A percentile compares a stretch with the other conserved stretches of the same genome.
Conservation (phyloP, 1,284 basidiomycete species). For the Entoloma clypeatum region DNA sequence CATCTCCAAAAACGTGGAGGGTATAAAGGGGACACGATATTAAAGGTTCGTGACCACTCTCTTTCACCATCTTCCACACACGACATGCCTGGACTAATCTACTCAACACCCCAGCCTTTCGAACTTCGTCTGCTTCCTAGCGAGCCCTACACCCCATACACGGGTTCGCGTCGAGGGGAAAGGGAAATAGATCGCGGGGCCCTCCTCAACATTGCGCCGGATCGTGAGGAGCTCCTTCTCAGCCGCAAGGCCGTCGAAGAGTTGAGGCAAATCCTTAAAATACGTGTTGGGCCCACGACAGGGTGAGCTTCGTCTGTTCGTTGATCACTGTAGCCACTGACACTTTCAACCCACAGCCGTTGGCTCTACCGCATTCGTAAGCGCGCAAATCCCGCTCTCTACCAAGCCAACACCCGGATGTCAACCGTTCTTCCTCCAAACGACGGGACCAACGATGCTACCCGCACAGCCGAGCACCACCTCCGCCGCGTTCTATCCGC, state of each 20-base stretch:
- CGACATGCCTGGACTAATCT: no score
- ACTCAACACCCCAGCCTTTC: no score
- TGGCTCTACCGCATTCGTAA: conserved; percentile 29
- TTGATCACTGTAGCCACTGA: conserved; percentile 1
- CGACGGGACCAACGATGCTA: conserved; percentile 9
- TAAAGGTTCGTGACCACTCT: no score
- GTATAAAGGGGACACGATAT: no score
- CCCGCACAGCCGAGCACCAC: conserved; percentile 11
- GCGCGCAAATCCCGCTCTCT: conserved; percentile 20
- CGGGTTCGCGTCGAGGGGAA: conserved; percentile 21
- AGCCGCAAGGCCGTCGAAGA: conserved; percentile 26
- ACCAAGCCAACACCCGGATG: conserved; percentile 23
- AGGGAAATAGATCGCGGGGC: conserved; percentile 24
- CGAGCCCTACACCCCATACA: conserved; percentile 6
- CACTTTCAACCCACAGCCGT: conserved; percentile 20
- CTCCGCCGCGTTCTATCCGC: conserved; percentile 24
- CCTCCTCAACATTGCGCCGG: conserved; percentile 31
- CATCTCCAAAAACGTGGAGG: no score
- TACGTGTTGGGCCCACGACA: conserved; percentile 20
- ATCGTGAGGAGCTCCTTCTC: conserved; percentile 30
- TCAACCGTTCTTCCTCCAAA: conserved; percentile 26
- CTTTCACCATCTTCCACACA: no score
- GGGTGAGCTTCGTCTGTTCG: conserved; percentile 19
- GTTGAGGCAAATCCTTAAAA: conserved; percentile 28
- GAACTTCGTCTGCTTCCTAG: conserved; percentile 6